Evolutionary conservation across 1,284 basidiomycete genomes (phyloP).

Genomic region (Pseudozyma flocculosa): DNA sequence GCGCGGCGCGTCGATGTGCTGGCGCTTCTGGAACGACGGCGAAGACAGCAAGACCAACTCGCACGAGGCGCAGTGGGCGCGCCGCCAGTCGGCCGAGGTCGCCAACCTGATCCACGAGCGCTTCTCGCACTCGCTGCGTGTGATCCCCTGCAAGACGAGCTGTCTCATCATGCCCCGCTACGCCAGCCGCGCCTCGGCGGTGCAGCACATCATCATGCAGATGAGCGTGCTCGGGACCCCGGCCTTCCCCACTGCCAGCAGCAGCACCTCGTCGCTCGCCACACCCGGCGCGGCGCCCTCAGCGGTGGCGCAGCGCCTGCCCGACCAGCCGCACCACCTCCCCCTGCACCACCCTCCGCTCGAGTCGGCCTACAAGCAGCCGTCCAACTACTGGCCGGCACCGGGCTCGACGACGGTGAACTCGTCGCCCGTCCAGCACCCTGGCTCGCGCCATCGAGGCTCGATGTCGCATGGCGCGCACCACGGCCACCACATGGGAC

Average conservation of each 20-base stretch:
- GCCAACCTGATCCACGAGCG: conserved; percentile 75
- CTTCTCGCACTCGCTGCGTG: conserved; percentile 53
- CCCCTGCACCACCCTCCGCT: conserved; percentile 12
- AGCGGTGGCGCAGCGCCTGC: conserved; percentile 20
- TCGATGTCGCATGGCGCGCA: conserved; percentile 26
- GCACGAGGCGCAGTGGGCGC: conserved; percentile 72
- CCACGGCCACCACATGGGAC: conserved; percentile 36
- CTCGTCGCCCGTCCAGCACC: conserved; percentile 18
- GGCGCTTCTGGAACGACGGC: conserved; percentile 75
- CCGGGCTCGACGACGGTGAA: conserved; percentile 7
- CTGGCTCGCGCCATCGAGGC: conserved; percentile 2
- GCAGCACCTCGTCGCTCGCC: conserved; percentile 9
- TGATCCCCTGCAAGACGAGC: conserved; percentile 42
- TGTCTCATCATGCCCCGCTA: conserved; percentile 81
- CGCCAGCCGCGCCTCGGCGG: conserved; percentile 75
- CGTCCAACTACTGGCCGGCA: conserved; percentile 44
- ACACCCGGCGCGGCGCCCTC: conserved; percentile 21
- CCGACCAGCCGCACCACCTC: conserved; percentile 23
- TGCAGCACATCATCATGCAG: conserved; percentile 59
- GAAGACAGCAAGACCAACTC: conserved; percentile 61
- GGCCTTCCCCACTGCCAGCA: conserved; percentile 4
- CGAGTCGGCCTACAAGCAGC: conserved; percentile 43
- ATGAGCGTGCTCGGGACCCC: conserved; percentile 31
- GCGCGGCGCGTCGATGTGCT: conserved; percentile 77
- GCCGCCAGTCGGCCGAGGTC: conserved; percentile 80